phyloP scores from a whole-genome alignment of 352 stramenopile species.

The Globisporangium irregulare region DNA sequence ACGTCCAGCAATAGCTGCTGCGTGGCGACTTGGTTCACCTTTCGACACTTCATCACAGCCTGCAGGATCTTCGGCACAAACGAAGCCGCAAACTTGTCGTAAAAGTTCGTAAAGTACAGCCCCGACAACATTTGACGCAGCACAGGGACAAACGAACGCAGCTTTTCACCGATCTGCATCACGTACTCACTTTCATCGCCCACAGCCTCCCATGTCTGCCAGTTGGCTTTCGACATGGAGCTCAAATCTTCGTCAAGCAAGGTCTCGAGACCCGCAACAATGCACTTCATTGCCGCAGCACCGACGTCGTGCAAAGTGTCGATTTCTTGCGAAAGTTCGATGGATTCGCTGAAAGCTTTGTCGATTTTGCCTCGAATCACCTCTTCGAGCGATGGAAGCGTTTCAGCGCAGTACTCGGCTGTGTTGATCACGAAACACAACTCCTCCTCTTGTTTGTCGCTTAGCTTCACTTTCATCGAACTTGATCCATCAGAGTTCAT shows the following conservation, averaged over 20 bases:
- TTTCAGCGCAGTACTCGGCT: constrained; percentile 98
- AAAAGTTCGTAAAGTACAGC: constrained; percentile 98
- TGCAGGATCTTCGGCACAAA: constrained; percentile 92
- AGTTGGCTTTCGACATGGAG: constrained; percentile 92
- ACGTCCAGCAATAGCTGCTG: constrained; percentile 98
- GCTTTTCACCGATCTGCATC: constrained; percentile 89
- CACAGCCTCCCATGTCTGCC: constrained; percentile 92
- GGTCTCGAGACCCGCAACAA: constrained; percentile 92
- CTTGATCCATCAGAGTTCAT: constrained; percentile 9
- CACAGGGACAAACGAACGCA: constrained; percentile 90
- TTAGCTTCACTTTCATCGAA: constrained; percentile 53
- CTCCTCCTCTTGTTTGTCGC: constrained; percentile 91
- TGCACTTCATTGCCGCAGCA: constrained; percentile 92
- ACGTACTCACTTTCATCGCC: constrained; percentile 97
- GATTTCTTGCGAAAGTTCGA: constrained; percentile 93
- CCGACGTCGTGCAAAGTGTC: constrained; percentile 96
- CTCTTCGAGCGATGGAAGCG: constrained; percentile 93
- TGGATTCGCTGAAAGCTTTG: constrained; percentile 88
- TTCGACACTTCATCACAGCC: constrained; percentile 87
- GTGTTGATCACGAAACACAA: constrained; percentile 98
- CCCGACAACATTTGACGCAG: constrained; percentile 88
- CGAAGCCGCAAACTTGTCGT: constrained; percentile 94
- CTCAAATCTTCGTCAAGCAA: constrained; percentile 89
- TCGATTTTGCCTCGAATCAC: constrained; percentile 96
- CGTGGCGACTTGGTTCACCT: constrained; percentile 95